phyloP scores from a whole-genome alignment of 192 early-diverging fungal species.

The Backusella sp. region DNA sequence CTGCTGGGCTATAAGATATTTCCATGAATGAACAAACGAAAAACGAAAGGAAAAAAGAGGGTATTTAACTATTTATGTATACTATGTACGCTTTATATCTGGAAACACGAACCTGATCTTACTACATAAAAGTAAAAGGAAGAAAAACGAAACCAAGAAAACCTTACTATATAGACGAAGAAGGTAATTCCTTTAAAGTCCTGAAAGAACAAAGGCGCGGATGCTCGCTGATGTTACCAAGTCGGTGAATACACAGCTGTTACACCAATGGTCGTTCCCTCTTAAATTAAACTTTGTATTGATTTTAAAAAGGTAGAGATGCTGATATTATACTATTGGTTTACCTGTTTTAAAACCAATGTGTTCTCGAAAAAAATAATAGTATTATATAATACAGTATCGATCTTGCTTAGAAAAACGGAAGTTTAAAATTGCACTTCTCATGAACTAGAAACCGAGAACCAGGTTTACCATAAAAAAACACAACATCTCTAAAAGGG shows the following conservation, averaged over 20 bases:
- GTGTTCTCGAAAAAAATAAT: background rate
- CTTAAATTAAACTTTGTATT: background rate
- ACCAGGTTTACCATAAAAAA: background rate
- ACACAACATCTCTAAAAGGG: background rate
- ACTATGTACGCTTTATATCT: background rate
- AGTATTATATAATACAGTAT: background rate
- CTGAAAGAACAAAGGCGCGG: background rate
- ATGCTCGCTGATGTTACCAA: background rate
- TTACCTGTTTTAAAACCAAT: background rate
- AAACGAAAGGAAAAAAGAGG: background rate
- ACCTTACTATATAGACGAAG: background rate
- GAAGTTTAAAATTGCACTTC: background rate
- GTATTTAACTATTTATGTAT: background rate
- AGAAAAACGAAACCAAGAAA: background rate
- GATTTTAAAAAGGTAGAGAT: background rate
- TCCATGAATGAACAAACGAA: background rate
- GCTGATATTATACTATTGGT: background rate
- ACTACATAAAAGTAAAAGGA: background rate
- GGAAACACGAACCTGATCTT: background rate
- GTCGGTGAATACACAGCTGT: background rate
- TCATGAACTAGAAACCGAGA: background rate
- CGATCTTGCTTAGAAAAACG: background rate
- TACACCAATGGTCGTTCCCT: background rate
- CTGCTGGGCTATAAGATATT: too few relatives aligned
- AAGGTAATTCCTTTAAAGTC: background rate